A percentile compares a stretch with the other conserved stretches of the same genome.
Conservation (phyloP, 768 basidiomycete species). For the Panaeolus papilionaceus region DNA sequence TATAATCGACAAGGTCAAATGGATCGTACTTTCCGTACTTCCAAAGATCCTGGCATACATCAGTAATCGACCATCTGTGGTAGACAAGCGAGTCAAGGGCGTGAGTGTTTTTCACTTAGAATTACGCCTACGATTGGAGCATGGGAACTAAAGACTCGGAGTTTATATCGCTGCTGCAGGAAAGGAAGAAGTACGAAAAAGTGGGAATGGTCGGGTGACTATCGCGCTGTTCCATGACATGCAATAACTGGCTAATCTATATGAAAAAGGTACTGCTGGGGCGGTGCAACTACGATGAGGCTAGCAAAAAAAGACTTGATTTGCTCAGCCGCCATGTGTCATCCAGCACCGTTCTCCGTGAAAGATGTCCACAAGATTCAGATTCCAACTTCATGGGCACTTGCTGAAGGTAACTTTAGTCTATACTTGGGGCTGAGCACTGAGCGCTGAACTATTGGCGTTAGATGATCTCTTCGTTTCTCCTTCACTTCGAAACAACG, state of each 20-base stretch:
- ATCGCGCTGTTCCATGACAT: background rate
- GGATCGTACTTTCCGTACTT: conserved; percentile 30
- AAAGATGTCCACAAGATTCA: conserved; percentile 43
- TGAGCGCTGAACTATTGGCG: background rate
- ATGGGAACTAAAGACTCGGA: conserved; percentile 20
- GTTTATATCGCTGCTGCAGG: conserved; percentile 44
- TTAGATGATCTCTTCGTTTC: conserved; percentile 48
- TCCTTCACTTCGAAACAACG: conserved; percentile 33
- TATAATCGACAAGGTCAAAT: conserved; percentile 34
- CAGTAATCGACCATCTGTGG: conserved; percentile 38
- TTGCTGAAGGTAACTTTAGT: conserved; percentile 43
- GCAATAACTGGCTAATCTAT: background rate
- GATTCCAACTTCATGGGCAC: conserved; percentile 45
- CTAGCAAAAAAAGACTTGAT: conserved; percentile 41
- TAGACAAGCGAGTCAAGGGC: conserved; percentile 36
- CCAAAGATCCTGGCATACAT: conserved; percentile 37
- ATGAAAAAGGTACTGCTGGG: conserved; percentile 48
- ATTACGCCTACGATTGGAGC: background rate
- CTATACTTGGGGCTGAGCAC: too few species aligned
- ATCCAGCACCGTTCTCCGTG: conserved; percentile 43
- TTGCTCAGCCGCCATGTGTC: conserved; percentile 47
- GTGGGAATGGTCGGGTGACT: conserved; percentile 51
- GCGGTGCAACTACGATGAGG: conserved; percentile 44
- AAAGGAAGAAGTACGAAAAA: conserved; percentile 47
- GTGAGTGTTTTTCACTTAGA: conserved; percentile 28